Percentiles rank a stretch among this genome's conserved stretches.
Evolutionary conservation across 352 stramenopile species (phyloP).

Genomic region (Phytopythium helicoides): DNA sequence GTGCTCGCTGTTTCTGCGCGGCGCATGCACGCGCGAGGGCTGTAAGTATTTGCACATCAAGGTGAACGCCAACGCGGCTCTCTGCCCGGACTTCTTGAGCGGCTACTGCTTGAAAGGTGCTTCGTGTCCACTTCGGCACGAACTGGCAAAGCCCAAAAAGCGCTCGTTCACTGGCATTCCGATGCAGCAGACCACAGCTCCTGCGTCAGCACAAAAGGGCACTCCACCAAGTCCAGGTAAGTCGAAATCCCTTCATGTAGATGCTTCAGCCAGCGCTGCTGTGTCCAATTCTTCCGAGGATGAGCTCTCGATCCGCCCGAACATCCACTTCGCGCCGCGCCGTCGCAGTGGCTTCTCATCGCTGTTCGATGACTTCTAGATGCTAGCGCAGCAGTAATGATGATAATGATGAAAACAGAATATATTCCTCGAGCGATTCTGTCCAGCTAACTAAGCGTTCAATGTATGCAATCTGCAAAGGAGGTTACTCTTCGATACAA

Average conservation of each 20-base stretch:
- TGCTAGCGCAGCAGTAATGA: too few relatives aligned
- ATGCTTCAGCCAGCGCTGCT: not conserved
- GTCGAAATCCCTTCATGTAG: constrained; percentile 8
- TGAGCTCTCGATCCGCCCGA: constrained; percentile 59
- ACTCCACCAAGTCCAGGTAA: constrained; percentile 2
- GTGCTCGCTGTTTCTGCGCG: constrained; percentile 76
- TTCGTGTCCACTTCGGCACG: constrained; percentile 58
- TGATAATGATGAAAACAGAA: too few relatives aligned
- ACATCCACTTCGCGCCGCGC: constrained; percentile 65
- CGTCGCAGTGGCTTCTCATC: constrained; percentile 40
- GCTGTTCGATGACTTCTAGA: constrained; percentile 32
- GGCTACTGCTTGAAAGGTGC: constrained; percentile 62
- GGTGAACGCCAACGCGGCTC: constrained; percentile 56
- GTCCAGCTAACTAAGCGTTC: not conserved
- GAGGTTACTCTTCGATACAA: too few relatives aligned
- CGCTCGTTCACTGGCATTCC: constrained; percentile 5
- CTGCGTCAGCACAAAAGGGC: not conserved
- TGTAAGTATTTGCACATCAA: constrained; percentile 85
- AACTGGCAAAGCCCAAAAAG: constrained; percentile 38
- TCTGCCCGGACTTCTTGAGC: constrained; percentile 65
- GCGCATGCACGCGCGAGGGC: constrained; percentile 63
- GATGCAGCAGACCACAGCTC: not conserved
- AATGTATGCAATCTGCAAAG: not conserved
- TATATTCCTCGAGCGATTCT: too few relatives aligned
- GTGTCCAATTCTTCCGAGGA: constrained; percentile 1